A percentile compares a stretch with the other conserved stretches of the same genome.
These are phyloP conservation scores for Daldinia decipiens DNA, from an alignment of 495 filamentous ascomycete species.

Conservation along the genomic window DNA sequence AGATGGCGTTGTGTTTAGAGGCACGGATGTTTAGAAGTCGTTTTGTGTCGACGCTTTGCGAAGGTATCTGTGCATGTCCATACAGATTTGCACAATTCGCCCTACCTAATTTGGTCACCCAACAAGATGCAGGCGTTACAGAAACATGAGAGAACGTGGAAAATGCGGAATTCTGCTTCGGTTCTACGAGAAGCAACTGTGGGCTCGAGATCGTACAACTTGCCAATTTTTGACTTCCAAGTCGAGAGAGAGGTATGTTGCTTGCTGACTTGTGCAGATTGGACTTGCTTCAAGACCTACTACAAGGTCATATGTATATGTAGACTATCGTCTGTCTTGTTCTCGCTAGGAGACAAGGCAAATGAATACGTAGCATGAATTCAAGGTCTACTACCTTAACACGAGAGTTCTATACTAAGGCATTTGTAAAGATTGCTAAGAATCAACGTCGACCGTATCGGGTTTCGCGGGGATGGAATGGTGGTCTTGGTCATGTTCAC, in stretches of 20 bases:
- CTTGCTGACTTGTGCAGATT: constrained; percentile 46
- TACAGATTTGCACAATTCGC: constrained; percentile 28
- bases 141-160: constrained; percentile 3
- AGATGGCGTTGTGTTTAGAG: constrained; percentile 50
- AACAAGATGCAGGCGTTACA: constrained; percentile 19
- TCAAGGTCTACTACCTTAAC: constrained; percentile 8
- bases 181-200: constrained; percentile 15
- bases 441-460: background rate
- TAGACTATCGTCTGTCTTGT: constrained; percentile 37
- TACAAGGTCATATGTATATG: constrained; percentile 31
- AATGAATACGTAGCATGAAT: constrained; percentile 43
- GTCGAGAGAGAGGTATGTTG: constrained; percentile 33
- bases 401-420: background rate
- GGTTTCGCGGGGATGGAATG: background rate
- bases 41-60: constrained; percentile 34
- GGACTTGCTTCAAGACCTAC: constrained; percentile 32
- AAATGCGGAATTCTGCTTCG: constrained; percentile 22
- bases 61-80: constrained; percentile 30
- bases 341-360: constrained; percentile 39
- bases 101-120: constrained; percentile 32
- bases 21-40: constrained; percentile 47
- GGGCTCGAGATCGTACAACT: constrained; percentile 14
- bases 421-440: background rate
- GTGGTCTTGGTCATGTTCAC: background rate
- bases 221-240: constrained; percentile 17